Evolutionary conservation across 768 basidiomycete species (phyloP).

Genomic region (Aureoboletus auriporus): DNA sequence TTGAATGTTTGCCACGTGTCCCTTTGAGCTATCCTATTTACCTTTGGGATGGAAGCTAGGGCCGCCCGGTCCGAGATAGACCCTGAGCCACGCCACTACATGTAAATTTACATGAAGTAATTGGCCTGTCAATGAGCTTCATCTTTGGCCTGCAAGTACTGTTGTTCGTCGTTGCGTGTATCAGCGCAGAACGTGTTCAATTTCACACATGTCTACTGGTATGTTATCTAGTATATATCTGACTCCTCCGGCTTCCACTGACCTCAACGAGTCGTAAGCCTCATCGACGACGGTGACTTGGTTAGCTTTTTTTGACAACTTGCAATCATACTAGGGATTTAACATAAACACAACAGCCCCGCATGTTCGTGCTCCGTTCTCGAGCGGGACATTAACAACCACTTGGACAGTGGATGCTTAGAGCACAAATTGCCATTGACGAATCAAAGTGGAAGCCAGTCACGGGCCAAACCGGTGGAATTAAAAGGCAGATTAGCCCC

Average conservation of each 20-base stretch:
- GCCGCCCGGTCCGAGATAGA: background rate
- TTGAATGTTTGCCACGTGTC: conserved; percentile 6
- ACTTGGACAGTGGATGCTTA: conserved; percentile 48
- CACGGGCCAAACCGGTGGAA: conserved; percentile 8
- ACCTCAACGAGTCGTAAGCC: conserved; percentile 2
- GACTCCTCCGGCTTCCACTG: background rate
- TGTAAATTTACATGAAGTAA: too few relatives aligned
- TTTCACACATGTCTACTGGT: conserved; percentile 14
- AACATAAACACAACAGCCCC: conserved; percentile 33
- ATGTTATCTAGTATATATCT: background rate
- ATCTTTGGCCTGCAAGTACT: too few relatives aligned
- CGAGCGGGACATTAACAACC: conserved; percentile 43
- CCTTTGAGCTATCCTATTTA: background rate
- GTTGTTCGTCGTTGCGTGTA: too few relatives aligned
- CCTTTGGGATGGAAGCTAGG: background rate
- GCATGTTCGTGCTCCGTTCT: conserved; percentile 43
- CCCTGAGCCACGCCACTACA: too few relatives aligned
- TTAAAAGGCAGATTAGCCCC: conserved; percentile 34
- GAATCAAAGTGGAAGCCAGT: background rate
- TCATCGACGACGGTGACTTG: conserved; percentile 14
- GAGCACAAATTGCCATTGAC: conserved; percentile 11
- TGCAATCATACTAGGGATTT: background rate
- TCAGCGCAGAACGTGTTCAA: background rate
- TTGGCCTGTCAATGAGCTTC: too few relatives aligned
- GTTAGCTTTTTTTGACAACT: conserved; percentile 5